These are phyloP conservation scores for Xylariaceae sp. DNA, from an alignment of 2,329 filamentous ascomycete species.

Conservation along the genomic window DNA sequence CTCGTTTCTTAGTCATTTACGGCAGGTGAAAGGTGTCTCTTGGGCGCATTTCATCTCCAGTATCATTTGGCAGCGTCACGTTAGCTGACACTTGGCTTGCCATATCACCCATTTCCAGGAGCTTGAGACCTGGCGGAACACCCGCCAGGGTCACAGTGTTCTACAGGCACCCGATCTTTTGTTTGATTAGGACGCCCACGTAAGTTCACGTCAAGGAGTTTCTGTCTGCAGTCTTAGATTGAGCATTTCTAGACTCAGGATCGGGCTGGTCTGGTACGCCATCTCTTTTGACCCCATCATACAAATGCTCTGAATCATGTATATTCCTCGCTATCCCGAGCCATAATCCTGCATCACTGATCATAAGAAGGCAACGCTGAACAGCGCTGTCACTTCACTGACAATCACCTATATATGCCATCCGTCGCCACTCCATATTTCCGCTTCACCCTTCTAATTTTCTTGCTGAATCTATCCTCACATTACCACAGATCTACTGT, in stretches of 20 bases:
- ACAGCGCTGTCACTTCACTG: not conserved
- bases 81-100: not conserved
- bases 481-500: not conserved
- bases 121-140: too few relatives aligned
- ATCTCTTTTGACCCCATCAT: too few relatives aligned
- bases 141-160: not conserved
- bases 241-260: too few relatives aligned
- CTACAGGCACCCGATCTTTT: not conserved
- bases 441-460: too few relatives aligned
- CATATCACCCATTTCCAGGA: not conserved
- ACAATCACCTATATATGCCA: too few relatives aligned
- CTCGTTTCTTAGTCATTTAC: constrained; percentile 11
- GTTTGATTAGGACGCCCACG: too few relatives aligned
- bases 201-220: too few relatives aligned
- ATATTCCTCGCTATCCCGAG: not conserved
- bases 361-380: not conserved
- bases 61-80: not conserved
- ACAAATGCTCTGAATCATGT: too few relatives aligned
- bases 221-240: too few relatives aligned
- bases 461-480: not conserved
- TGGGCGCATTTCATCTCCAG: not conserved
- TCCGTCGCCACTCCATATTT: too few relatives aligned
- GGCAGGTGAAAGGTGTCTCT: constrained; percentile 1
- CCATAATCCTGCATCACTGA: not conserved
- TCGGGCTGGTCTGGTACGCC: too few relatives aligned